phyloP scores from a whole-genome alignment of 202 grass and related monocot genomes.

The Schoenoplectus triqueter region DNA sequence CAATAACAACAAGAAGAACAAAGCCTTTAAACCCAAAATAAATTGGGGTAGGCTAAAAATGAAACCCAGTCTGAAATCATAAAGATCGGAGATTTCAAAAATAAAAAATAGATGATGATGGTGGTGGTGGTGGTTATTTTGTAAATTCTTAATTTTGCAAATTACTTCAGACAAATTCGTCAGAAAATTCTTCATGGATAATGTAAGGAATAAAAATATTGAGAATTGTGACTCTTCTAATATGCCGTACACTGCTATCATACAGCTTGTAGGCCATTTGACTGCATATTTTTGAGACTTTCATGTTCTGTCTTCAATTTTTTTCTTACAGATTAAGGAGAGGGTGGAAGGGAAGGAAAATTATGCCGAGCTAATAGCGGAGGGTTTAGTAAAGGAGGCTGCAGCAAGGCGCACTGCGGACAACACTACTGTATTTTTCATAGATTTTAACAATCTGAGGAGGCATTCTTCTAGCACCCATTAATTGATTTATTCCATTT shows the following conservation, averaged over 20 bases:
- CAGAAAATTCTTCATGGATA: conserved; percentile 29
- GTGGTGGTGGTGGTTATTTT: too few species aligned
- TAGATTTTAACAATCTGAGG: conserved; percentile 83
- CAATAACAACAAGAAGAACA: too few species aligned
- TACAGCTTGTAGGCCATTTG: background rate
- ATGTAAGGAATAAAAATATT: background rate
- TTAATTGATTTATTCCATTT: conserved; percentile 41
- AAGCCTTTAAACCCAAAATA: too few species aligned
- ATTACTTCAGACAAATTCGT: background rate
- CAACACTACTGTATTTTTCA: conserved; percentile 78
- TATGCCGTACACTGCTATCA: background rate
- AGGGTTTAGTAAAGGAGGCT: conserved; percentile 62
- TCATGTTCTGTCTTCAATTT: background rate
- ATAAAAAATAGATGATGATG: too few species aligned
- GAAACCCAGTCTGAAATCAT: too few species aligned
- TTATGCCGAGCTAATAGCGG: conserved; percentile 56
- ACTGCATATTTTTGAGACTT: background rate
- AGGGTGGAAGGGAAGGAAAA: conserved; percentile 21
- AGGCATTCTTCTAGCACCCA: conserved; percentile 54
- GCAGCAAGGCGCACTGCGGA: conserved; percentile 67
- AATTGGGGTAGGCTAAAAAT: too few species aligned
- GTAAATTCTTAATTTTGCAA: conserved; percentile 12
- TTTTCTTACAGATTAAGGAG: conserved; percentile 50
- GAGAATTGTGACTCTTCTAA: background rate
- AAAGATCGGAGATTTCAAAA: too few species aligned